Evolutionary conservation across 129 eudicot species (phyloP).

Genomic region (Heracleum sosnowskyi): DNA sequence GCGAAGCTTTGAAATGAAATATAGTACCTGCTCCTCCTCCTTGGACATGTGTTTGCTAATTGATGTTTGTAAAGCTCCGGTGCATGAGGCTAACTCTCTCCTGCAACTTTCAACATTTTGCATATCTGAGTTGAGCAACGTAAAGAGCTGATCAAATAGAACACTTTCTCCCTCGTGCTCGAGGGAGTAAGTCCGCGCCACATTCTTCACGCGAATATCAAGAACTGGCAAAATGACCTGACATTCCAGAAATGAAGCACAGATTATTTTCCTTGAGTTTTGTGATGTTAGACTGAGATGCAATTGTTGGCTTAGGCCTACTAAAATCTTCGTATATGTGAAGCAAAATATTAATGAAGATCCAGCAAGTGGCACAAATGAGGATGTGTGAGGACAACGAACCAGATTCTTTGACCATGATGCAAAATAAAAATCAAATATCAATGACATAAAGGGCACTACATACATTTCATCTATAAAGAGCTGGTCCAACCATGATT

Average conservation of each 20-base stretch:
- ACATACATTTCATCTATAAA: background rate
- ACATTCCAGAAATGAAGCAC: background rate
- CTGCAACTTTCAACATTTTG: slow-evolving; percentile 26
- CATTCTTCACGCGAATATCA: slow-evolving; percentile 49
- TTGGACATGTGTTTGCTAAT: slow-evolving; percentile 45
- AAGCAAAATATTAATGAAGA: background rate
- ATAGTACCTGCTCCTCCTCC: slow-evolving; percentile 42
- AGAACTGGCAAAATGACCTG: slow-evolving; percentile 50
- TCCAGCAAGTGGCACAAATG: background rate
- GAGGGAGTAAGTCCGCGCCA: slow-evolving; percentile 38
- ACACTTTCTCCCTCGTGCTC: slow-evolving; percentile 46
- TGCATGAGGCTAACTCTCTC: slow-evolving; percentile 39
- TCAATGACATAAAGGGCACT: background rate
- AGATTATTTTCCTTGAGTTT: background rate
- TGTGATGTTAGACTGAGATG: background rate
- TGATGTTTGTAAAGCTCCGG: slow-evolving; percentile 44
- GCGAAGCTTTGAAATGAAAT: background rate
- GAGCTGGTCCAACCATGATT: background rate
- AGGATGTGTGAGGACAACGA: background rate
- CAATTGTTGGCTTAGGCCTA: background rate
- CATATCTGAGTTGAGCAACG: slow-evolving; percentile 20
- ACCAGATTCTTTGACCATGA: background rate
- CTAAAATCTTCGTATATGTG: background rate
- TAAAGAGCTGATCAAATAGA: slow-evolving; percentile 42
- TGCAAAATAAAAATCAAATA: background rate